Base-by-base conservation (phyloP, 768 basidiomycete species). In the Mycena venus region DNA sequence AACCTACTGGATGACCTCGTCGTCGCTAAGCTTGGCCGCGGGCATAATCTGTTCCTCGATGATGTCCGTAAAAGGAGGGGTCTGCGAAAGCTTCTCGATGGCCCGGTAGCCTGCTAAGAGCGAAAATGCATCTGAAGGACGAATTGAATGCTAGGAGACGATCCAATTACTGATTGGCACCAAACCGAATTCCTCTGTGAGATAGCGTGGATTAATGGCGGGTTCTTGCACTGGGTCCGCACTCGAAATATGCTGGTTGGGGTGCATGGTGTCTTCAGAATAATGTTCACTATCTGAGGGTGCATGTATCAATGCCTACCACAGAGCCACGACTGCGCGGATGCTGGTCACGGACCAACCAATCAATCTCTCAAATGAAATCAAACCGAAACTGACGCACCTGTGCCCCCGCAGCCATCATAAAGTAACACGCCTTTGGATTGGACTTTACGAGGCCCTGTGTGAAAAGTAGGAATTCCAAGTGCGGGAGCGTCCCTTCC, bases 171-270 rank as follows among this genome's bases (percentile, higher is more conserved):
- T n/a, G n/a, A n/a, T n/a, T n/a, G n/a, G n/a, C n/a, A n/a, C n/a
- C 64, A 3, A 11, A 73, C 72, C 72, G 34, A 73, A 73, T 17
- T 73, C 67, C 5, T 62, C 42, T 2, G 51, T 73, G 3, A 73
- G 44, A 59, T 58, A 73, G 11, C 61, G 17, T 1, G 72, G 61
- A 21, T 73, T 31, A 4, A 73, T 68, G 11, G 27, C 14, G 17
- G 72, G 67, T 25, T 63, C 61, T 19, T 63, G 38, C 12, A 63
- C 29, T 4, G 72, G 72, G 61, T 73, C 67, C 21, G 60, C 17
- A 23, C 72, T 73, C 53, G 68, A 67, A 5, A 73, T 68, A 38
- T 73, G 72, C 72, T 73, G n/a, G n/a, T n/a, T n/a, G n/a, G n/a
- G n/a, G n/a, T n/a, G n/a, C n/a, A 12, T 14, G 25, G 11, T 12